A percentile compares a stretch with the other conserved stretches of the same genome.
These are phyloP conservation scores for Alternaria viburni DNA, from an alignment of 2,329 filamentous ascomycete genomes.

Conservation along the genomic window DNA sequence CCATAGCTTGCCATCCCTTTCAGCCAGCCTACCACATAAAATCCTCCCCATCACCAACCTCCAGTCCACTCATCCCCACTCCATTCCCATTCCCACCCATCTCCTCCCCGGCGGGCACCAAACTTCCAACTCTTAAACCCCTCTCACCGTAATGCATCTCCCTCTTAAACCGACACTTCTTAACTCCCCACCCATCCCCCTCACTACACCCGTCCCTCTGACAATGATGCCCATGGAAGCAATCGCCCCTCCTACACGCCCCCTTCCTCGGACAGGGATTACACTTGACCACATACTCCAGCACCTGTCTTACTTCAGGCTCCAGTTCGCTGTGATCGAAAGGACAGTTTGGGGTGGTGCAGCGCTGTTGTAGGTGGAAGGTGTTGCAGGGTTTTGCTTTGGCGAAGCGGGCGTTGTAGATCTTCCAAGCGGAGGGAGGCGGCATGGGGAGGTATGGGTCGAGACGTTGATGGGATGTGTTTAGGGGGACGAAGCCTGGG, in stretches of 20 bases:
- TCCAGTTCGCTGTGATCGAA: slow-evolving; percentile 57
- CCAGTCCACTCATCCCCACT: background rate
- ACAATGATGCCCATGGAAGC: slow-evolving; percentile 57
- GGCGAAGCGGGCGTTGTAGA: slow-evolving; percentile 46
- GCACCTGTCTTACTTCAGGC: slow-evolving; percentile 47
- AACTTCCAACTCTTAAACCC: slow-evolving; percentile 20
- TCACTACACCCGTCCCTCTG: slow-evolving; percentile 41
- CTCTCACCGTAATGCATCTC: slow-evolving; percentile 30
- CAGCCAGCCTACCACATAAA: background rate
- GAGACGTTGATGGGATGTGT: slow-evolving; percentile 56
- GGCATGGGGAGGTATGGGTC: slow-evolving; percentile 53
- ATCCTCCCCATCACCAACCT: background rate
- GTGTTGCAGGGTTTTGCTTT: slow-evolving; percentile 58
- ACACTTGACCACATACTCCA: slow-evolving; percentile 55
- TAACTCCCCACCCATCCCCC: slow-evolving; percentile 1
- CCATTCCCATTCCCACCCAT: background rate
- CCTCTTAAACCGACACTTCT: slow-evolving; percentile 33
- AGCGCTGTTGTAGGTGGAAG: slow-evolving; percentile 53
- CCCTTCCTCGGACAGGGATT: slow-evolving; percentile 52
- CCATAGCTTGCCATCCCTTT: too few species aligned
- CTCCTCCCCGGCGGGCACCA: slow-evolving; percentile 24
- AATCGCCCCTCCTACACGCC: slow-evolving; percentile 52
- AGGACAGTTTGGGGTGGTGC: slow-evolving; percentile 43
- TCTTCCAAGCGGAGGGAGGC: slow-evolving; percentile 44
- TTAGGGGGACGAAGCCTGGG: slow-evolving; percentile 52